Conservation (phyloP, 345 rosid species). For the Pistacia integerrima region DNA sequence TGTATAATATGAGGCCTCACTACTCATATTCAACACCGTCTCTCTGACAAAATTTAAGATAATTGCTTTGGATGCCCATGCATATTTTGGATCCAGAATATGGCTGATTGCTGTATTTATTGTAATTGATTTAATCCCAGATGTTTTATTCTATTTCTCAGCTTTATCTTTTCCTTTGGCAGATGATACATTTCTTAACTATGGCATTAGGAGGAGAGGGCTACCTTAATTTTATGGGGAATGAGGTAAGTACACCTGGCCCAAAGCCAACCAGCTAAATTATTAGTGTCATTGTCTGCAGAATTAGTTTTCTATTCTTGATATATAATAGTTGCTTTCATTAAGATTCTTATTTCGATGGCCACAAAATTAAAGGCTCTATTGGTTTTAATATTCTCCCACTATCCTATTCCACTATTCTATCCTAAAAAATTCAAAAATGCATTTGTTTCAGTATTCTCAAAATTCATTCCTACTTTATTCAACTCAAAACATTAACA, state of each 20-base stretch:
- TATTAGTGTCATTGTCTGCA: not conserved
- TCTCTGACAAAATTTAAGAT: not conserved
- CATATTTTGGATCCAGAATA: not conserved
- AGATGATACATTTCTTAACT: constrained; percentile 79
- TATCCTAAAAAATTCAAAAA: too few species aligned
- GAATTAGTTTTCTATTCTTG: not conserved
- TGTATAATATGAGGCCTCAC: not conserved
- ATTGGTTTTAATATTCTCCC: too few species aligned
- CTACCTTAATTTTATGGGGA: constrained; percentile 85
- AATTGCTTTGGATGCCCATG: not conserved
- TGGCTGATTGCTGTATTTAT: not conserved
- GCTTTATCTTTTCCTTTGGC: constrained; percentile 23
- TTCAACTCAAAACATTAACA: too few species aligned
- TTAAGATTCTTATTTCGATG: not conserved
- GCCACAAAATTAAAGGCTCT: not conserved
- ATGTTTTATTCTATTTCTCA: constrained; percentile 2
- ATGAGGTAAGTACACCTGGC: constrained; percentile 54
- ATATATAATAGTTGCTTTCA: not conserved
- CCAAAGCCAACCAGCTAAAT: not conserved
- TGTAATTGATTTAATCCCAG: constrained; percentile 10
- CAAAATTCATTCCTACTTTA: too few species aligned
- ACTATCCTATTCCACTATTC: too few species aligned
- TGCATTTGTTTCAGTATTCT: too few species aligned
- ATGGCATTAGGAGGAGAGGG: constrained; percentile 88
- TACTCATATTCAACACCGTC: not conserved